These are phyloP conservation scores for Diaporthe humulicola DNA, from an alignment of 2,329 filamentous ascomycete species.

Conservation along the genomic window DNA sequence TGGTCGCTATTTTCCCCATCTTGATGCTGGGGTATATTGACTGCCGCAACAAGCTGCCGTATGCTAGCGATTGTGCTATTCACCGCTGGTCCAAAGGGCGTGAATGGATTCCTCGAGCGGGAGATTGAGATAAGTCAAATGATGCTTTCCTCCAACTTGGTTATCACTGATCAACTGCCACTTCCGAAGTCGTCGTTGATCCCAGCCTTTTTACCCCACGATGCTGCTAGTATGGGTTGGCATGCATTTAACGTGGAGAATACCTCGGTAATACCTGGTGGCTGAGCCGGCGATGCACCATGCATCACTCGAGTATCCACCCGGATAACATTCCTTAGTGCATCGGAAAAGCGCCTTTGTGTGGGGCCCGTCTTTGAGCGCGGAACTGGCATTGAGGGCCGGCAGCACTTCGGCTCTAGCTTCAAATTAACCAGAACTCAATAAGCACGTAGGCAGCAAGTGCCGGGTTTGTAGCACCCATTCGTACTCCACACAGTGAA, in stretches of 20 bases:
- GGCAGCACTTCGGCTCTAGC: neutral
- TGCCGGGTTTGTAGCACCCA: neutral
- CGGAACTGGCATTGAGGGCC: neutral
- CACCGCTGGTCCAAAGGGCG: neutral
- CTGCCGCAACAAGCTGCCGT: neutral
- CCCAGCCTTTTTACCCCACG: constrained; percentile 4
- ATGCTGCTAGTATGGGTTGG: neutral
- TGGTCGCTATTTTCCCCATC: constrained; percentile 71
- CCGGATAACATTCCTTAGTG: constrained; percentile 6
- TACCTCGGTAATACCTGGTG: neutral
- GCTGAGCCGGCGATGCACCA: neutral
- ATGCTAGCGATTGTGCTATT: neutral
- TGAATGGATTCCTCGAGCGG: neutral
- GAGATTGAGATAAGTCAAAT: neutral
- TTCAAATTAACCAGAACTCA: neutral
- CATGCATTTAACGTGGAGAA: constrained; percentile 25
- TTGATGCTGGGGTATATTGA: neutral
- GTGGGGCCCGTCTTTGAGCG: neutral
- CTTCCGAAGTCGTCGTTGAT: neutral
- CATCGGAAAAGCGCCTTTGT: constrained; percentile 1
- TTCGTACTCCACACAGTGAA: neutral
- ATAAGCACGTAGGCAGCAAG: neutral
- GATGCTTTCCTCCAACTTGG: neutral
- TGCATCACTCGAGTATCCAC: constrained; percentile 9
- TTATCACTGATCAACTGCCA: neutral